Evolutionary conservation across 192 early-diverging fungal genomes (phyloP), one percentile per base, ranked within the genome.

Genomic region (Entomortierella chlamydospora): DNA sequence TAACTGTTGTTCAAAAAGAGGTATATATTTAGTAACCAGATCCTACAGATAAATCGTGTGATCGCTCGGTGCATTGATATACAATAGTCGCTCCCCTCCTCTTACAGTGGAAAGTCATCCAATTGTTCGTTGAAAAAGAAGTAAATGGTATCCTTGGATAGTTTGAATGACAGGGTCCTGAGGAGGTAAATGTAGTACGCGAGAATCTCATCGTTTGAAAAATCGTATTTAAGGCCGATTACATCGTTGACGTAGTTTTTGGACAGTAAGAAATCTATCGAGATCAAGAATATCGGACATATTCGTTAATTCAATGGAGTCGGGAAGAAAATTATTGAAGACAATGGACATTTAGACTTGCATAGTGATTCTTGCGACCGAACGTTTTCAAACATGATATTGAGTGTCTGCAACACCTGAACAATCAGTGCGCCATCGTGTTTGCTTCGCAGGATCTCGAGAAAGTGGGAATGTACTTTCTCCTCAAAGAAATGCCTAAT

Each of bases 171-270:
- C 45, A 93, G 76, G 20, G 91, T 91, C 61, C 92, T 90, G 62
- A 93, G 84, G 11, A 93, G 86, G 12, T 89, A 87, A 50, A 91
- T 87, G 70, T 89, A 94, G 64, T 91, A 91, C 0, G 85, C 83
- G 61, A 92, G 78, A 30, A 90, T 86, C 65, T 94, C 92, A 22
- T 91, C 90, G 74, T 87, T 90, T n/a, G 82, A 83, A 53, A 86
- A 65, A 61, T 92, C 87, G 23, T 89, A 81, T 5, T 86, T 82
- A 26, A 87, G 73, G 10, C 72, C 71, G 31, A 94, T 91, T 7
- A 94, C 81, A 51, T 85, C 59, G 70, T 94, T 94, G 57, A 94
- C 89, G 79, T 90, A 91, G 79, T 92, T 92, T 69, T 91, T 91
- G 31, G 90, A 91, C 12, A 94, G 80, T 37, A 94, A 70, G 56